phyloP scores from a whole-genome alignment of 192 early-diverging fungal species.

The Coemansia interrupta region DNA sequence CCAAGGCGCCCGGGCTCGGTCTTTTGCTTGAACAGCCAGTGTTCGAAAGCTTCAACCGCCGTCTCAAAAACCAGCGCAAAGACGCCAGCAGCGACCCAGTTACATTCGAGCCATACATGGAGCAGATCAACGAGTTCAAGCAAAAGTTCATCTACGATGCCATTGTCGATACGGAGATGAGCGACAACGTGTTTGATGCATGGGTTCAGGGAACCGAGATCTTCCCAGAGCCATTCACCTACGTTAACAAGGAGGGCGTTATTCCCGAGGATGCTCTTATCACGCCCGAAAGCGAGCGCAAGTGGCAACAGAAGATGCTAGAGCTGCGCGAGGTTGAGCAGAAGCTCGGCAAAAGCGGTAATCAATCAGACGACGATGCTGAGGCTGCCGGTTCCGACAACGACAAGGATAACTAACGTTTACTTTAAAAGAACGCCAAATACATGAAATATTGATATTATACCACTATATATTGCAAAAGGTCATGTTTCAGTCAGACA shows the following conservation, averaged over 20 bases:
- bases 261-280: conserved; percentile 50
- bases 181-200: conserved; percentile 56
- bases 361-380: no score
- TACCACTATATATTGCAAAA: background rate
- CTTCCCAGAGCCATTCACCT: conserved; percentile 48
- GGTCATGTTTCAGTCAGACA: background rate
- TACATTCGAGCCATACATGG: conserved; percentile 60
- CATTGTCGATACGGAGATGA: conserved; percentile 73
- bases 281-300: conserved; percentile 22
- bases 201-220: conserved; percentile 50
- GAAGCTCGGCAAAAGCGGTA: no score
- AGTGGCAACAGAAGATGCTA: conserved; percentile 2
- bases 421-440: no score
- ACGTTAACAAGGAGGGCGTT: conserved; percentile 44
- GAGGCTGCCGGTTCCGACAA: no score
- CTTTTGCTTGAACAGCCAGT: conserved; percentile 80
- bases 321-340: background rate
- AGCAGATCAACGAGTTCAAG: conserved; percentile 81
- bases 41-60: conserved; percentile 65
- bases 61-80: conserved; percentile 13
- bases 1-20: conserved; percentile 91
- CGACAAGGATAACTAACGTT: no score
- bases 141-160: conserved; percentile 81
- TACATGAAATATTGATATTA: no score
- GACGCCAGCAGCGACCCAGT: conserved; percentile 42